Base-by-base conservation (phyloP, 352 stramenopile genomes). In the Thraustochytrium striatum region DNA sequence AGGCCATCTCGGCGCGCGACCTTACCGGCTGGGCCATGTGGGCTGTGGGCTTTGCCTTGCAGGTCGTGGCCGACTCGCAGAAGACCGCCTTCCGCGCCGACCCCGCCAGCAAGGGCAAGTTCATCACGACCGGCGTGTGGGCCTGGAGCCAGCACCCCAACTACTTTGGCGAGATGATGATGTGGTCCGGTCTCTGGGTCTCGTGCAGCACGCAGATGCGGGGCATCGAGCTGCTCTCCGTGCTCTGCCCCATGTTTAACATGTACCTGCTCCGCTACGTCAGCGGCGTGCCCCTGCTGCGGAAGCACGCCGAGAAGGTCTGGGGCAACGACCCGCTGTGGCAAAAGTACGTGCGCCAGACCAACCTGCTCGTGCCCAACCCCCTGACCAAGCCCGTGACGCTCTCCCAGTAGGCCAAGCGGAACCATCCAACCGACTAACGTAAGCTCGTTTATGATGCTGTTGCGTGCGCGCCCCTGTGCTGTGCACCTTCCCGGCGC, bases 61-160 rank as follows among this genome's bases (percentile, higher is more conserved):
- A 94, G 61, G 88, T 92, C 47, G 69, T 86, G 3, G 89, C 90
- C 0, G 90, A 94, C 83, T 85, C 84, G 39, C 90, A 94, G 83
- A 94, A 94, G 87, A 90, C 84, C 28, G 82, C 86, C 72, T 94
- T 94, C 82, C 87, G 86, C 21, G 83, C 69, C 30, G 84, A 91
- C 72, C 36, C 83, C 44, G 55, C 72, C 65, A 92, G 93, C 75
- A 87, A 92, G 68, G 86, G 84, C 61, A 86, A 89, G 79, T 94
- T 94, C 75, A 94, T 94, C 61, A 85, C 86, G 33, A 84, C 73
- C 3, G 89, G 89, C 1, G 82, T 94, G 9, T 94, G 90, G 90
- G 68, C 78, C 72, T 93, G 91, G 85, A 91, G 88, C 57, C 90
- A 90, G 61, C 90, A 94, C 84, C 90, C 89, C 0, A 94, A 93